These are phyloP conservation scores for Eucalyptus sp. DNA, from an alignment of 345 rosid genomes.

Conservation along the genomic window DNA sequence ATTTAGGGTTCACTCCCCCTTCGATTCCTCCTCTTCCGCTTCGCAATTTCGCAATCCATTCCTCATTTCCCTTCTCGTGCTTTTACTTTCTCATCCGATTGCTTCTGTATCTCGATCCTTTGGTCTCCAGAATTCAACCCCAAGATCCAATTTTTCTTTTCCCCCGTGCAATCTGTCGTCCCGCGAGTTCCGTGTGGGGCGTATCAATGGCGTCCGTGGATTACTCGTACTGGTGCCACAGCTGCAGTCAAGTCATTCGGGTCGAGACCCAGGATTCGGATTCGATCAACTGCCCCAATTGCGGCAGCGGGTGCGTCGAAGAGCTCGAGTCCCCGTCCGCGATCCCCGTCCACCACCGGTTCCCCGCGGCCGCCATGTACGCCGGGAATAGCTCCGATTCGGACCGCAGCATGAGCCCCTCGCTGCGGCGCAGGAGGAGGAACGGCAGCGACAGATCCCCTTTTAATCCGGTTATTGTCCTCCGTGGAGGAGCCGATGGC, in stretches of 20 bases:
- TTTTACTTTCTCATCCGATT: not conserved
- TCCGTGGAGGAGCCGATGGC: conserved; percentile 21
- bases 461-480: conserved; percentile 54
- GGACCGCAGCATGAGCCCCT: not conserved
- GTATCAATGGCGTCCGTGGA: conserved; percentile 13
- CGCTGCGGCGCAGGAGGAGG: conserved; percentile 26
- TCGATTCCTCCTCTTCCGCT: not conserved
- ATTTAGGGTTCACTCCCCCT: not conserved
- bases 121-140: not conserved
- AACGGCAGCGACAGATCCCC: conserved; percentile 48
- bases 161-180: not conserved
- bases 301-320: conserved; percentile 45
- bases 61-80: not conserved
- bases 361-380: conserved; percentile 9
- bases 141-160: not conserved
- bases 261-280: conserved; percentile 13
- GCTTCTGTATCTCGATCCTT: not conserved
- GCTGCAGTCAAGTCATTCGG: conserved; percentile 32
- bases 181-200: not conserved
- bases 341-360: conserved; percentile 8
- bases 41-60: not conserved
- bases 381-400: not conserved
- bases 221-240: conserved; percentile 50
- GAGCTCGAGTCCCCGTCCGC: conserved; percentile 19
- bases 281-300: conserved; percentile 32